Conservation (phyloP, 2,329 filamentous ascomycete genomes). For the Diaporthe aspalathi region DNA sequence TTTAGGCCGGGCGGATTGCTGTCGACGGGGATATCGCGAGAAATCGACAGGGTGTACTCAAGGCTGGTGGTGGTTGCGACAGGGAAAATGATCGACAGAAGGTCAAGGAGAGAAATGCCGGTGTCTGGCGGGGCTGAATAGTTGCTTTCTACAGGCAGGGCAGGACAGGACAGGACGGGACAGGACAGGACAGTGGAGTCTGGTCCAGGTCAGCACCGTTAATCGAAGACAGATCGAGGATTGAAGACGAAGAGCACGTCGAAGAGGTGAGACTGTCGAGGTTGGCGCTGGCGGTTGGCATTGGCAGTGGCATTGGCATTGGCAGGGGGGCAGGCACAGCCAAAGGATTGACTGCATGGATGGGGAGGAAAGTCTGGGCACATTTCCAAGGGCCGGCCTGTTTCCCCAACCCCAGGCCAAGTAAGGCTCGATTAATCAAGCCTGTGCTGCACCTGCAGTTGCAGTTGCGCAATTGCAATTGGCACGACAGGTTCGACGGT, state of each 20-base stretch:
- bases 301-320: no score
- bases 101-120: constrained; percentile 34
- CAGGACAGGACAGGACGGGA: no score
- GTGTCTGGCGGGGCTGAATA: neutral
- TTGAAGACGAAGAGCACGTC: neutral
- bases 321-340: neutral
- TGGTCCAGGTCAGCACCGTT: neutral
- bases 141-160: neutral
- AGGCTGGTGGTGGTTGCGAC: neutral
- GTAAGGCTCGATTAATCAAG: neutral
- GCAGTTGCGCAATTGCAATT: neutral
- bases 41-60: constrained; percentile 24
- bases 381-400: neutral
- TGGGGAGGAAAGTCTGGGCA: constrained; percentile 23
- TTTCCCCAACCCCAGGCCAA: constrained; percentile 4
- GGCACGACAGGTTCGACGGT: neutral
- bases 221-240: neutral
- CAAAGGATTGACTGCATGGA: neutral
- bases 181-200: neutral
- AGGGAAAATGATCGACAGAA: constrained; percentile 30
- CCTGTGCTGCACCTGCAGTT: neutral
- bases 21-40: neutral
- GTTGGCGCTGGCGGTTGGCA: neutral
- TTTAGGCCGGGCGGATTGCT: constrained; percentile 2
- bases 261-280: constrained; percentile 3